These are phyloP conservation scores for Phytophthora litchii DNA, from an alignment of 352 stramenopile species.

Conservation along the genomic window DNA sequence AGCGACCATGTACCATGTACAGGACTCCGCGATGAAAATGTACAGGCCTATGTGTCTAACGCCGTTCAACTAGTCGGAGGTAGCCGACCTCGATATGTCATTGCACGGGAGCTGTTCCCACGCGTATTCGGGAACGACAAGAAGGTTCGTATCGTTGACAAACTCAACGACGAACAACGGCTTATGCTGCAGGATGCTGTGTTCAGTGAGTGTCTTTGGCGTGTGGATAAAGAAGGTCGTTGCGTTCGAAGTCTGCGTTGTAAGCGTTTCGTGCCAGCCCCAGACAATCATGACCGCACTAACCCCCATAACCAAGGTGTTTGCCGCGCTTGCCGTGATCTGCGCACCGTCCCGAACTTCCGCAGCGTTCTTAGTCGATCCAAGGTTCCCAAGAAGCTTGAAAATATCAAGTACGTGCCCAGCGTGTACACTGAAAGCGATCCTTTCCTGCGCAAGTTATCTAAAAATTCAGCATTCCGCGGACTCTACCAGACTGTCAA, in stretches of 20 bases:
- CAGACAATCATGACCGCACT: conserved; percentile 20
- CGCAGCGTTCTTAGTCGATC: conserved; percentile 78
- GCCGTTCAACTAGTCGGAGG: conserved; percentile 75
- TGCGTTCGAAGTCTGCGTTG: conserved; percentile 81
- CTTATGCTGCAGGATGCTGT: conserved; percentile 72
- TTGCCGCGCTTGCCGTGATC: conserved; percentile 68
- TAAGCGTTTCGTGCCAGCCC: conserved; percentile 46
- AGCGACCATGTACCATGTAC: conserved; percentile 58
- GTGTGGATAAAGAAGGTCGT: conserved; percentile 73
- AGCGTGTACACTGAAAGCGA: conserved; percentile 80
- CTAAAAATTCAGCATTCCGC: conserved; percentile 77
- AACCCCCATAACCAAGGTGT: conserved; percentile 42
- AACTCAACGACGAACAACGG: conserved; percentile 55
- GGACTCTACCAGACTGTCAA: conserved; percentile 71
- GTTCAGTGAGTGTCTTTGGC: conserved; percentile 82
- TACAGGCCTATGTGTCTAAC: conserved; percentile 64
- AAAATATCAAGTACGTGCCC: conserved; percentile 83
- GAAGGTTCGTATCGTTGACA: conserved; percentile 71
- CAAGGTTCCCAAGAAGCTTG: conserved; percentile 69
- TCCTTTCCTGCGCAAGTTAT: conserved; percentile 78
- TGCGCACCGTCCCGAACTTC: conserved; percentile 76
- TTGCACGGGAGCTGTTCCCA: conserved; percentile 78
- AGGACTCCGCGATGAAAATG: conserved; percentile 67
- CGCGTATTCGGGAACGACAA: conserved; percentile 57
- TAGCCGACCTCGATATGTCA: conserved; percentile 80